Evolutionary conservation across 139 green algal species (phyloP).

Genomic region (Pseudopediastrum boryanum): DNA sequence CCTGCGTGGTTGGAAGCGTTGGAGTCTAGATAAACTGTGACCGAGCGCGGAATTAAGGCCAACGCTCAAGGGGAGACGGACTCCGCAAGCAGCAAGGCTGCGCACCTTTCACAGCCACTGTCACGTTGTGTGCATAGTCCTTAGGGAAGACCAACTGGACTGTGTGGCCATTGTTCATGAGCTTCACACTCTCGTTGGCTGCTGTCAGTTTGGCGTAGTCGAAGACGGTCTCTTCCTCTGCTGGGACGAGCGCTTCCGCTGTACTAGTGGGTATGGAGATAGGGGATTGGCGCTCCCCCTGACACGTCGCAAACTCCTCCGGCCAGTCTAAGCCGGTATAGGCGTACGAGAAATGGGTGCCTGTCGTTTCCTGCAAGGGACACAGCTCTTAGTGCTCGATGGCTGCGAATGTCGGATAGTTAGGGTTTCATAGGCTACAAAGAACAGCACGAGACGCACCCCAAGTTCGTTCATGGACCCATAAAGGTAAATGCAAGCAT

Average conservation of each 20-base stretch:
- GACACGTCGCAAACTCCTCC: not conserved
- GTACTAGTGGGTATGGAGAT: not conserved
- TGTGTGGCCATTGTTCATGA: slow-evolving; percentile 26
- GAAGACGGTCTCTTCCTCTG: slow-evolving; percentile 2
- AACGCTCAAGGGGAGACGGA: no score
- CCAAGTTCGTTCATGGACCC: no score
- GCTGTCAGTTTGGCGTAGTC: slow-evolving; percentile 8
- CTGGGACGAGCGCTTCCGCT: not conserved
- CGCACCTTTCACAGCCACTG: slow-evolving; percentile 8
- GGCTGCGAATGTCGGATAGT: no score
- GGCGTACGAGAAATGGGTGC: not conserved
- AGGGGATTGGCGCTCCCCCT: not conserved
- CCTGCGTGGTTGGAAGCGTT: no score
- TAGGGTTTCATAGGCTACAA: no score
- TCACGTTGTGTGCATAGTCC: not conserved
- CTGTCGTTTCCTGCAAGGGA: no score
- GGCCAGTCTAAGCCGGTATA: slow-evolving; percentile 24
- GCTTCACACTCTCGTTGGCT: not conserved
- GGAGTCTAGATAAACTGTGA: no score
- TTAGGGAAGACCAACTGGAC: slow-evolving; percentile 11
- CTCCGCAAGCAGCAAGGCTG: not conserved
- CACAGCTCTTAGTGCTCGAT: no score
- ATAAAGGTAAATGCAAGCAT: no score
- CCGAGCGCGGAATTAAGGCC: no score
- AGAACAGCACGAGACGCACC: no score